Base-by-base conservation (phyloP, 1,284 basidiomycete genomes). In the Marasmius tenuissimus region DNA sequence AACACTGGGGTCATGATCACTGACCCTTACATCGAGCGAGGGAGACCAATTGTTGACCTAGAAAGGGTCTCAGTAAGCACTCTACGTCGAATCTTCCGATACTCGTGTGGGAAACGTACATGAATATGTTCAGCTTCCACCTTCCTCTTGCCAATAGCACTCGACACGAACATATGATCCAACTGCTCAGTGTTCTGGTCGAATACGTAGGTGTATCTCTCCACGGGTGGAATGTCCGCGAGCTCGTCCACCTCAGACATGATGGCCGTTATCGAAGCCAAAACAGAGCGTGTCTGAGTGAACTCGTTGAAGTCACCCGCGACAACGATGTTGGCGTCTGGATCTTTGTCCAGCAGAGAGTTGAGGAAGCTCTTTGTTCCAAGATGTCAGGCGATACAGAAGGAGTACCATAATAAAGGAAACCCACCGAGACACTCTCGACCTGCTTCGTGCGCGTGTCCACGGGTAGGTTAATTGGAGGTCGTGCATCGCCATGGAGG, bases 301-400 rank as follows among this genome's bases (percentile, higher is more conserved):
- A 78, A 87, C 66, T 88, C 87, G 70, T 89, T 89, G 75, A 84
- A 87, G 73, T 88, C 87, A 12, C 87, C 87, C 4, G 79, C 83
- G 12, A 85, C 73, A 54, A 88, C 68, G 62, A 89, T 73, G 63
- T 81, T 83, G 7, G 86, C 84, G 39, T 76, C 63, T 1, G 75
- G 66, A 63, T 86, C 78, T 20, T 74, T 70, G 8, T 67, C 68
- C 2, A 87, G 73, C 40, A 89, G 72, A 12, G 76, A 72, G 59
- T 76, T 67, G 34, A 85, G 78, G 67, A 89, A 88, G 20, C 72
- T 69, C 85, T 88, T 47, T 5, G 62, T n/a, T 7, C 35, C 6
- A n/a, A 34, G 16, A 35, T 53, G 18, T 56, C 18, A 59, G 52
- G 2, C 65, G 47, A n/a, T 8, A 8, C 27, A 37, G 47, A 35